Percentiles rank a stretch among this genome's conserved stretches.
phyloP scores from a whole-genome alignment of 805 yeast species.

The Saccharomyces paradoxus region DNA sequence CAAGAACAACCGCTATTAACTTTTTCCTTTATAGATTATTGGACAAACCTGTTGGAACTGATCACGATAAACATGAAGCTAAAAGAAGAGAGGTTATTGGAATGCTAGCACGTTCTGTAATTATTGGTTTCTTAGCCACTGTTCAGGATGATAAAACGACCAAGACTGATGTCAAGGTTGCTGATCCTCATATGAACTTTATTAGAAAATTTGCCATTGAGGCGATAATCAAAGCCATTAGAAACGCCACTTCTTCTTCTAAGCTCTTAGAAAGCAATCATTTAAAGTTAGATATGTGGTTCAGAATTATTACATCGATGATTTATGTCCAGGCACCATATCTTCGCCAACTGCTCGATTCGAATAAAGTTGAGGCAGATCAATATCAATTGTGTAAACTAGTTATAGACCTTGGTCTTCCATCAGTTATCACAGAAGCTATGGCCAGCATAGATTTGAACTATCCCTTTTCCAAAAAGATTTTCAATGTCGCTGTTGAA shows the following conservation, averaged over 20 bases:
- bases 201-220: slow-evolving; percentile 71
- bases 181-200: slow-evolving; percentile 62
- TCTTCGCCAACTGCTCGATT: slow-evolving; percentile 38
- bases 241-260: slow-evolving; percentile 36
- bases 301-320: slow-evolving; percentile 23
- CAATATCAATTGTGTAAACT: slow-evolving; percentile 54
- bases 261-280: slow-evolving; percentile 22
- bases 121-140: slow-evolving; percentile 57
- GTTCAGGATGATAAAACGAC: slow-evolving; percentile 38
- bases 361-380: slow-evolving; percentile 47
- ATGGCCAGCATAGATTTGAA: slow-evolving; percentile 65
- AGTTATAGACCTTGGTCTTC: slow-evolving; percentile 60
- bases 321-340: slow-evolving; percentile 27
- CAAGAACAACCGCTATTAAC: slow-evolving; percentile 70
- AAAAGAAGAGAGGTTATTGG: slow-evolving; percentile 53
- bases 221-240: slow-evolving; percentile 51
- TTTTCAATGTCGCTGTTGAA: slow-evolving; percentile 50
- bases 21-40: slow-evolving; percentile 68
- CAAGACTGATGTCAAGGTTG: slow-evolving; percentile 39
- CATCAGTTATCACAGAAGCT: slow-evolving; percentile 47
- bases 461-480: slow-evolving; percentile 54
- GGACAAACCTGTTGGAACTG: slow-evolving; percentile 39
- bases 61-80: slow-evolving; percentile 28
- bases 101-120: slow-evolving; percentile 50
- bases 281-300: slow-evolving; percentile 26